Conservation (phyloP, 1,284 basidiomycete species). For the Prillingera fragicola region DNA sequence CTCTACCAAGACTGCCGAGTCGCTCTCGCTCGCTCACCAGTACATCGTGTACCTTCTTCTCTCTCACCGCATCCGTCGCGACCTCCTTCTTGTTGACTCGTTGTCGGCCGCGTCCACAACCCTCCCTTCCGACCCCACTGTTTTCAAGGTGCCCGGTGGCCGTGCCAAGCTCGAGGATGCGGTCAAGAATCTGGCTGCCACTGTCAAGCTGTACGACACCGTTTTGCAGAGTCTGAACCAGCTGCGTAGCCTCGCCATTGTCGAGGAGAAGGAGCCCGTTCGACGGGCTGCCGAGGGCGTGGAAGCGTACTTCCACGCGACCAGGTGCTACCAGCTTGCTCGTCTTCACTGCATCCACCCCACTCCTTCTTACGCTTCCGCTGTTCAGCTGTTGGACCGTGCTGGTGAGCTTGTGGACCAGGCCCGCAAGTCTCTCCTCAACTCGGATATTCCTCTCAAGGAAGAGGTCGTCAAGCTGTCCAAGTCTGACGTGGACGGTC, state of each 20-base stretch:
- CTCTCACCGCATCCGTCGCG: constrained; percentile 76
- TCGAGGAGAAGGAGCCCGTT: constrained; percentile 80
- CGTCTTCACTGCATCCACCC: constrained; percentile 47
- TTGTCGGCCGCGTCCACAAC: constrained; percentile 49
- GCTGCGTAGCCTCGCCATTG: constrained; percentile 72
- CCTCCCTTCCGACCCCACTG: constrained; percentile 35
- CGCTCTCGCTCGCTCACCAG: constrained; percentile 70
- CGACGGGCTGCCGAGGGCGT: constrained; percentile 69
- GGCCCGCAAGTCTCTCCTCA: constrained; percentile 23
- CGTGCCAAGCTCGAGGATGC: constrained; percentile 49
- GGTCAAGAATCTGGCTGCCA: constrained; percentile 64
- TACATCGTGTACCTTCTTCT: constrained; percentile 82
- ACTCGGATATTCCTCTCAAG: constrained; percentile 23
- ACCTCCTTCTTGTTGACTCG: constrained; percentile 70
- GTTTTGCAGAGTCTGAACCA: constrained; percentile 75
- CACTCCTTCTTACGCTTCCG: constrained; percentile 37
- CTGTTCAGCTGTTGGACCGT: constrained; percentile 40
- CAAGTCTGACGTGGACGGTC: constrained; percentile 49
- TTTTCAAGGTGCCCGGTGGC: constrained; percentile 36
- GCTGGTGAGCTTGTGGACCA: constrained; percentile 24
- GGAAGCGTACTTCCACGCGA: constrained; percentile 65
- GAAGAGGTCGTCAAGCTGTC: constrained; percentile 34
- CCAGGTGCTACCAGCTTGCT: constrained; percentile 46
- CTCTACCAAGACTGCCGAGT: constrained; percentile 36
- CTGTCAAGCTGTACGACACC: constrained; percentile 81